Conservation (phyloP, 805 yeast genomes). For the Sugiyamaella smithiae region DNA sequence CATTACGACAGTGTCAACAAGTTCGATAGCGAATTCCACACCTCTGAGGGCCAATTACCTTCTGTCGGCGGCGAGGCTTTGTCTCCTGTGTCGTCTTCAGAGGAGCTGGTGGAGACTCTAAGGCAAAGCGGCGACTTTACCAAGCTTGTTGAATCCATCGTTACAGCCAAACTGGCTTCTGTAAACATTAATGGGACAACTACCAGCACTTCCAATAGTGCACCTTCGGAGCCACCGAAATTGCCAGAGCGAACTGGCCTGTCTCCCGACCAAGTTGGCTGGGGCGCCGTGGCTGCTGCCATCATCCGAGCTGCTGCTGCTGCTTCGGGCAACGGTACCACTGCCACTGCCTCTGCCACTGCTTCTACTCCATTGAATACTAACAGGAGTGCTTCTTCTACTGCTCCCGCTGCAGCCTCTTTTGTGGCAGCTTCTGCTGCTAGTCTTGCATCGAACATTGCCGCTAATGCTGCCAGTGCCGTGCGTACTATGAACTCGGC, state of each 20-base stretch:
- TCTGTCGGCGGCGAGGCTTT: background rate
- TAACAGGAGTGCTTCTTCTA: background rate
- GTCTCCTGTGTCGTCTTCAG: background rate
- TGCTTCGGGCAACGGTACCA: background rate
- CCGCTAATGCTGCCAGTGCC: constrained; percentile 19
- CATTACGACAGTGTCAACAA: background rate
- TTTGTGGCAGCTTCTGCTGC: constrained; percentile 35
- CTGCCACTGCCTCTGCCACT: background rate
- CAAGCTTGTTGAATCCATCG: constrained; percentile 1
- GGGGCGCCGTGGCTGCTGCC: background rate
- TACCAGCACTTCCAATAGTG: background rate
- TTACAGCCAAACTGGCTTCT: background rate
- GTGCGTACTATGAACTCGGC: background rate
- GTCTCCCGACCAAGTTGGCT: background rate
- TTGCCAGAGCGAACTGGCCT: background rate
- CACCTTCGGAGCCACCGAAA: background rate
- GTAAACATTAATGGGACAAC: background rate
- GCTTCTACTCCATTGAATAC: background rate
- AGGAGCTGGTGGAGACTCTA: background rate
- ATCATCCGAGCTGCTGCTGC: background rate
- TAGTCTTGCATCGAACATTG: constrained; percentile 47
- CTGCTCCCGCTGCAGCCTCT: background rate
- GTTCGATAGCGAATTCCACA: background rate
- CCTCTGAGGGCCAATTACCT: background rate
- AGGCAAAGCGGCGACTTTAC: background rate